Base-by-base conservation (phyloP, 2,329 filamentous ascomycete genomes). In the Sporothrix inflata region DNA sequence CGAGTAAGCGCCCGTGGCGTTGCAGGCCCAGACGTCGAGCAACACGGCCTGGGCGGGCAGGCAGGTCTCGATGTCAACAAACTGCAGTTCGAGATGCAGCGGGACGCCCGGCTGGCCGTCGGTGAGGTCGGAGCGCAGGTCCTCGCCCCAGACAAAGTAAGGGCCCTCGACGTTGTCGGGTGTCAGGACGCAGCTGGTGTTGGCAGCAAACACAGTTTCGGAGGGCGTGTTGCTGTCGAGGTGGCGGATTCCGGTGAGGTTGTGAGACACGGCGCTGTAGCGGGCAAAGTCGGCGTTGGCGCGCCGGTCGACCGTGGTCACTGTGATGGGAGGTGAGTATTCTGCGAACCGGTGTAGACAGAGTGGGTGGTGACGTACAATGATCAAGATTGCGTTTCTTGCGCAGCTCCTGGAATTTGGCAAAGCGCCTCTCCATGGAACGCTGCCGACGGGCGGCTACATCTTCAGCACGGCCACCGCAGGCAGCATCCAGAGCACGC, bases 31-130 rank as follows among this genome's bases (percentile, higher is more conserved):
- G 75, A 87, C 83, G 76, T 88, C 86, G n/a, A 88, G 77, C 19
- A 61, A 72, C 81, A 85, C 12, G 82, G 81, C 67, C 84, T 78
- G 1, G 83, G 80, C 0, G 88, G 81, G 8, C 84, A 83, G 76
- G 79, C 87, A 89, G 3, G 86, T 88, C 60, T 83, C 80, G 47
- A 86, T 81, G 73, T 89, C 86, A 69, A 88, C 82, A 71, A 88
- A 80, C 77, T 88, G 86, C 74, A 86, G 82, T 75, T 87, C 85
- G 12, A 88, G 77, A 3, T 82, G 82, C 49, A 88, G 78, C 27
- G 82, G 81, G 30, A 89, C 80, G 65, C 86, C 87, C 9, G 76
- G 74, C 76, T 88, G 81, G 16, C 79, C 79, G 60, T 87, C 85
- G 19, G 79, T 81, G 49, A 88, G 78, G 74, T 88, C 79, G 40